Evolutionary conservation across 2,329 filamentous ascomycete genomes (phyloP).

Genomic region (Aspergillaceae sp.): DNA sequence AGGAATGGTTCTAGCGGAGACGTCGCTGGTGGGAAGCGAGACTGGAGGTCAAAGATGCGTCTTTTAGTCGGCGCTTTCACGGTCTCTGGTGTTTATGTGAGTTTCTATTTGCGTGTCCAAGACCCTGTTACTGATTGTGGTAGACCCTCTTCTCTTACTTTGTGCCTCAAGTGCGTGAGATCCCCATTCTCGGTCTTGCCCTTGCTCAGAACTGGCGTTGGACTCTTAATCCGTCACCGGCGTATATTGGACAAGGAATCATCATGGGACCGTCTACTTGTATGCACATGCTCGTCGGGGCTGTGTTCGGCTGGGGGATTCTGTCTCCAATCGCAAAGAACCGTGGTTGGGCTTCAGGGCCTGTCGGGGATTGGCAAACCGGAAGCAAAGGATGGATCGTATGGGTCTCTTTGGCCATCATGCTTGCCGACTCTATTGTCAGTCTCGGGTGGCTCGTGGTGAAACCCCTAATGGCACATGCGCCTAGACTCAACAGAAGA

Average conservation of each 20-base stretch:
- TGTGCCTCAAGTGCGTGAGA: conserved; percentile 68
- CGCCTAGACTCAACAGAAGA: conserved; percentile 25
- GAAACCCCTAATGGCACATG: conserved; percentile 50
- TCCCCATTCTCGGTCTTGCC: conserved; percentile 74
- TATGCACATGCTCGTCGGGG: conserved; percentile 88
- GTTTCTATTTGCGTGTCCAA: conserved; percentile 10
- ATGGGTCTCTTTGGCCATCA: conserved; percentile 91
- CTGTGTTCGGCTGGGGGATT: conserved; percentile 80
- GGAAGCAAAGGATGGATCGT: conserved; percentile 99
- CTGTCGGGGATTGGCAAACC: conserved; percentile 77
- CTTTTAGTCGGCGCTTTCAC: conserved; percentile 52
- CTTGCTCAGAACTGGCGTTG: conserved; percentile 80
- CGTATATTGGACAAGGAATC: conserved; percentile 93
- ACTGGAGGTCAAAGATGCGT: conserved; percentile 56
- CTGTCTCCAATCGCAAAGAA: conserved; percentile 81
- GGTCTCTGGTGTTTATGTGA: conserved; percentile 48
- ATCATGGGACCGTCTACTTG: conserved; percentile 98
- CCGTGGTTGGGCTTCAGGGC: conserved; percentile 80
- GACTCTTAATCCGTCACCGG: conserved; percentile 94
- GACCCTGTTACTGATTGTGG: conserved; percentile 8
- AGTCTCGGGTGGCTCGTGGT: conserved; percentile 72
- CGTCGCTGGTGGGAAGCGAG: conserved; percentile 32
- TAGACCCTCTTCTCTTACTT: conserved; percentile 86
- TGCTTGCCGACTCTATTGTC: conserved; percentile 87
- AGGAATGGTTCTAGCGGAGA: conserved; percentile 29